Percentiles rank a stretch among this genome's conserved stretches.
Conservation (phyloP, 163 green algal genomes). For the Volvox carteri region DNA sequence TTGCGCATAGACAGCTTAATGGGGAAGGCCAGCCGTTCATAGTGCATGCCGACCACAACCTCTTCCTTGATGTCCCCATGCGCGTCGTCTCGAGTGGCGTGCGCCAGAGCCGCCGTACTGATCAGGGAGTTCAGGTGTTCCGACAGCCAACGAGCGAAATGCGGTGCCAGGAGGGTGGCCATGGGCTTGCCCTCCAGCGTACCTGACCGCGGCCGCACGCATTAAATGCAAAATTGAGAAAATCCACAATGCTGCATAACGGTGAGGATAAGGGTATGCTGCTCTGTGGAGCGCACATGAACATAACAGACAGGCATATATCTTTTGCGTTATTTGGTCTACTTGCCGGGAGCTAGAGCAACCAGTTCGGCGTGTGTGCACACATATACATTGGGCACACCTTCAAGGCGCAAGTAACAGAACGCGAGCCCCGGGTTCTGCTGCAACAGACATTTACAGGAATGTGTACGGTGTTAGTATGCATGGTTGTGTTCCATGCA, state of each 20-base stretch:
- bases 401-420: no score
- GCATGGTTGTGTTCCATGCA: neutral
- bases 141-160: neutral
- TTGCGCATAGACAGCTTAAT: slow-evolving; percentile 13
- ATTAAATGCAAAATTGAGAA: neutral
- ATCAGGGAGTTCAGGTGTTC: neutral
- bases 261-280: no score
- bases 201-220: slow-evolving; percentile 23
- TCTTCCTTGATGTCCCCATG: neutral
- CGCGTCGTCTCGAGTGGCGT: neutral
- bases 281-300: no score
- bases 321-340: no score
- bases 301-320: no score
- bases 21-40: slow-evolving; percentile 29
- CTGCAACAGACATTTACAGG: neutral
- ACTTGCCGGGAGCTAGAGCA: no score
- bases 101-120: neutral
- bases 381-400: no score
- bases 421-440: no score
- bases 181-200: slow-evolving; percentile 39
- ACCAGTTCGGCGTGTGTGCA: no score
- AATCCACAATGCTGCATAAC: neutral
- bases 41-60: slow-evolving; percentile 33
- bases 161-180: slow-evolving; percentile 18
- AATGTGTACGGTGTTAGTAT: neutral